Base-by-base conservation (phyloP, 108 stramenopile genomes). In the Licmophora abbreviata region DNA sequence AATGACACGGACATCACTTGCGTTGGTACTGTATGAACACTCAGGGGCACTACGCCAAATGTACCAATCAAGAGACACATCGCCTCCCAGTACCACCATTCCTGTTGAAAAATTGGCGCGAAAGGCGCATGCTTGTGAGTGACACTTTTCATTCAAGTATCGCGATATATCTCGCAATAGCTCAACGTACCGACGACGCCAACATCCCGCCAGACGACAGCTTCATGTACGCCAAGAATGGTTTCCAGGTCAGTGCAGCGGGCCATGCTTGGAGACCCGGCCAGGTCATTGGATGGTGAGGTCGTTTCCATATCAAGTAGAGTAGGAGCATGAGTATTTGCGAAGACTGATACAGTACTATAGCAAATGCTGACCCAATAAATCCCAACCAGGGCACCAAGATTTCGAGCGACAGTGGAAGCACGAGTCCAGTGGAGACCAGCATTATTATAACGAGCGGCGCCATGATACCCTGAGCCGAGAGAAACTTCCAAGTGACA, bases 91-190 rank as follows among this genome's bases (percentile, higher is more conserved):
- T 63, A 71, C 37, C 65, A 27, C 69, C 75, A 75, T 49, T 75
- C 74, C n/a, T 40, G 3, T 40, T 3, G 38, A 5, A 40, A 40
- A 40, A 40, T 4, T 40, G 20, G 5, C n/a, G n/a, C n/a, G n/a
- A n/a, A n/a, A n/a, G n/a, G n/a, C n/a, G n/a, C n/a, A n/a, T n/a
- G n/a, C n/a, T n/a, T n/a, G n/a, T n/a, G n/a, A n/a, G n/a, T n/a
- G n/a, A n/a, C n/a, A n/a, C n/a, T n/a, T n/a, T n/a, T n/a, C n/a
- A n/a, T n/a, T n/a, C n/a, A n/a, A n/a, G n/a, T n/a, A n/a, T n/a
- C n/a, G n/a, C n/a, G n/a, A n/a, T n/a, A n/a, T n/a, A n/a, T 27
- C 50, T 73, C 76, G 71, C 76, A 77, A 32, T 55, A 77, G 40
- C 68, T 24, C 76, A 71, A 77, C 45, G 72, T 71, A 11, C 34